Evolutionary conservation across 1,284 basidiomycete genomes (phyloP), one percentile per base, ranked within the genome.

Genomic region (Apiotrichum sp.): DNA sequence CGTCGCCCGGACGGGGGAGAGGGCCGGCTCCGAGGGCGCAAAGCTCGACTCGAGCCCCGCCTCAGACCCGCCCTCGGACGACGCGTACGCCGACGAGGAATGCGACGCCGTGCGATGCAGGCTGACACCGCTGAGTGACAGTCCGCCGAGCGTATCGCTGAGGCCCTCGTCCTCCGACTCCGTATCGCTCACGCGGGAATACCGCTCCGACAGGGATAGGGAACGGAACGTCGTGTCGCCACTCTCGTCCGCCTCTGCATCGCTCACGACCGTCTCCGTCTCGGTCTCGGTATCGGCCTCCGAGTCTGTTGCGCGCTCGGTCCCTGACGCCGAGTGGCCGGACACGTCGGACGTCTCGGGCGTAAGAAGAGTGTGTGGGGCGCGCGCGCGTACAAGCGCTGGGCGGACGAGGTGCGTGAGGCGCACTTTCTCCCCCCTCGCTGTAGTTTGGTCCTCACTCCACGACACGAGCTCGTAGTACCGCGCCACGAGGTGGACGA

Each of bases 381-480:
- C 47, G 7, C 46, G 58, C 0, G 66, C 64, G 45, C 57, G 63
- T n/a, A 55, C 65, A 5, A 74, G 59, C 6, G 62, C 50, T 6
- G 75, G 74, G 0, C 68, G 51, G 32, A 73, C 61, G 50, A 77
- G 70, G 57, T 77, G 72, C 10, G 75, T 77, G 6, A 77, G 47
- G 8, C 75, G 69, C 32, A 74, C 58, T 1, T 29, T 11, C 32
- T 65, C 57, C 39, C 61, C 64, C 5, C 47, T 36, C 6, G 47
- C 42, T 0, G 66, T 65, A 0, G 45, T 33, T 36, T 65, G 59
- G 31, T 67, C 59, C 51, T 71, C 70, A 50, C 73, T 74, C 69
- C 72, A 77, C 16, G 73, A 72, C 8, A 71, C 52, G 8, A 75
- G 63, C 44, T 74, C 71, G 44, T 75, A 77, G 52, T 77, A 77